Base-by-base conservation (phyloP, 2,329 filamentous ascomycete species). In the Monascus ruber region DNA sequence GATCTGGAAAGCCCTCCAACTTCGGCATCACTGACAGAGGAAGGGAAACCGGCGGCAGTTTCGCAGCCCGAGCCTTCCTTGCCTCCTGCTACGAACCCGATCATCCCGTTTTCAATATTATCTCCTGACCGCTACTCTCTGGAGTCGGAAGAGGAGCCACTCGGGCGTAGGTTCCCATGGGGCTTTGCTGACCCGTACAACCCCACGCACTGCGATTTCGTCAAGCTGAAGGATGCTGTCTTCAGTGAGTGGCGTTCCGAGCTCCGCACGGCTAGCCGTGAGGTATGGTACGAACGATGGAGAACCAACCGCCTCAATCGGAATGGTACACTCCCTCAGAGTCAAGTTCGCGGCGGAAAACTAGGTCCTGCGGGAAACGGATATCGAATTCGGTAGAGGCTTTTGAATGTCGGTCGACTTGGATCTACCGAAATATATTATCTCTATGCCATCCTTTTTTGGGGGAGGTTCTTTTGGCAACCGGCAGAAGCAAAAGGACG, bases 231-330 rank as follows among this genome's bases (percentile, higher is more conserved):
- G 65, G 88, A 96, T 43, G 81, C 83, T 5, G 84, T 98, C 27
- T 98, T 98, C 62, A 79, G 72, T 48, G 89, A 96, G 56, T 98
- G 91, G 91, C 82, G 89, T 37, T 76, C 76, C 33, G 91, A 98
- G 58, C 71, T 98, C 43, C 82, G 89, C 44, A 86, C 94, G 61
- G 83, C 86, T 38, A 94, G 86, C 60, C 77, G 86, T 40, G 87
- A 94, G 56, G 76, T 87, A 52, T 95, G 87, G 85, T 96, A 96
- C 53, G 89, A 96, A 63, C 81, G 84, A 52, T 96, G 89, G 91
- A 79, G 91, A 64, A 95, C 77, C 34, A 64, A 59, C 50, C 61
- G 63, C 9, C 49, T 66, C 38, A 60, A 66, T 43, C 54, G 57
- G 34, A 53, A 59, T 34, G 54, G 52, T 11, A 48, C 50, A 33